Conservation (phyloP, 1,284 basidiomycete genomes). For the Erythrobasidium hasegawianum region DNA sequence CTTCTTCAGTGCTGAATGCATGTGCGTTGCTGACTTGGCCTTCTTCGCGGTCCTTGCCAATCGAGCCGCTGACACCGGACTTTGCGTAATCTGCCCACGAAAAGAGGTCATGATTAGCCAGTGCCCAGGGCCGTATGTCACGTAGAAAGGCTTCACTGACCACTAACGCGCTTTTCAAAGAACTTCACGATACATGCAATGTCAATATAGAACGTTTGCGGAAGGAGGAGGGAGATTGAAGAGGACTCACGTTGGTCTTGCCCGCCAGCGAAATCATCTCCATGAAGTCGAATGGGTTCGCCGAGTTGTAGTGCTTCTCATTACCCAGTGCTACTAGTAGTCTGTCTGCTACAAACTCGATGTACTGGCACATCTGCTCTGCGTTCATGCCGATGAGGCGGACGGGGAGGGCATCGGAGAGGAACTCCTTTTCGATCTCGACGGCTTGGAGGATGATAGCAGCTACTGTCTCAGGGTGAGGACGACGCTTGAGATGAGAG, state of each 20-base stretch:
- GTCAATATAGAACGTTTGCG: too few relatives aligned
- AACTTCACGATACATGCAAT: too few relatives aligned
- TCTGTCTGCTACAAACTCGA: slow-evolving; percentile 52
- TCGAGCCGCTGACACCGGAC: slow-evolving; percentile 19
- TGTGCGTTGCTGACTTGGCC: slow-evolving; percentile 36
- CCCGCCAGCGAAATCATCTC: slow-evolving; percentile 39
- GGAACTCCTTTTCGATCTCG: slow-evolving; percentile 51
- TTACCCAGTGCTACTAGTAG: slow-evolving; percentile 51
- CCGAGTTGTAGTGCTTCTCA: slow-evolving; percentile 46
- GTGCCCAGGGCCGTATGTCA: too few relatives aligned
- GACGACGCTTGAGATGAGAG: slow-evolving; percentile 51
- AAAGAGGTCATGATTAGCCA: too few relatives aligned
- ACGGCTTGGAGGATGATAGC: slow-evolving; percentile 52
- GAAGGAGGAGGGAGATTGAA: too few relatives aligned
- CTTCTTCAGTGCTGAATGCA: slow-evolving; percentile 49
- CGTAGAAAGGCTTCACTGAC: too few relatives aligned
- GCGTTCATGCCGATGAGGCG: slow-evolving; percentile 53
- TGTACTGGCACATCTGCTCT: slow-evolving; percentile 41
- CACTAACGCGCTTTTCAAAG: slow-evolving; percentile 34
- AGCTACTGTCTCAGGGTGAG: slow-evolving; percentile 50
- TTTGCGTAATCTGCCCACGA: slow-evolving; percentile 14
- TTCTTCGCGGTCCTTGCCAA: slow-evolving; percentile 21
- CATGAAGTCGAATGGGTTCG: slow-evolving; percentile 52
- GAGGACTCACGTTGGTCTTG: slow-evolving; percentile 43
- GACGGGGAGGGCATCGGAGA: slow-evolving; percentile 51